Evolutionary conservation across 2,329 filamentous ascomycete genomes (phyloP).

Genomic region (Epichloe aotearoae): DNA sequence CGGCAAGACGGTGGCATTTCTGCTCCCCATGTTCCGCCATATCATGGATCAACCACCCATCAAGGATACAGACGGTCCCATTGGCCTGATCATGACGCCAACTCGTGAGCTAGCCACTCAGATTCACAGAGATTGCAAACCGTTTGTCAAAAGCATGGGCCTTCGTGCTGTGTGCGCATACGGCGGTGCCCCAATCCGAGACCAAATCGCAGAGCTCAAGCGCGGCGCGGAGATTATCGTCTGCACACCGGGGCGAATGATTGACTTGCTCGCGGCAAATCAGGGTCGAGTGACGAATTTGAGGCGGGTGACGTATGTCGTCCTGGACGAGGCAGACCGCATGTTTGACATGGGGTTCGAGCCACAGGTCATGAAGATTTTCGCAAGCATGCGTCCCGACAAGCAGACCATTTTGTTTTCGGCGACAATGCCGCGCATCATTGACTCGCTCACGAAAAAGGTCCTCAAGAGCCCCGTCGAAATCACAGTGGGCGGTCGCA

Average conservation of each 20-base stretch:
- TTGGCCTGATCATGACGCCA: conserved; percentile 82
- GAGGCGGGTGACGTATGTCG: conserved; percentile 78
- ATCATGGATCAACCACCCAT: conserved; percentile 85
- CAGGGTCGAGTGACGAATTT: conserved; percentile 89
- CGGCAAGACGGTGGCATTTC: conserved; percentile 91
- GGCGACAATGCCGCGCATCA: conserved; percentile 87
- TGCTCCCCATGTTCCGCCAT: conserved; percentile 94
- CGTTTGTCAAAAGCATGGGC: conserved; percentile 76
- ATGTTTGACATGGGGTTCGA: conserved; percentile 99
- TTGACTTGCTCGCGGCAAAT: conserved; percentile 87
- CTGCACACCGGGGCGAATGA: conserved; percentile 88
- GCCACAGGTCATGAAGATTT: conserved; percentile 93
- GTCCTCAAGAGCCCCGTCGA: conserved; percentile 75
- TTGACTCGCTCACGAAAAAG: conserved; percentile 83
- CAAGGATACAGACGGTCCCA: conserved; percentile 72
- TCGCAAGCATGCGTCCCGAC: conserved; percentile 81
- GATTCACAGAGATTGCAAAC: conserved; percentile 88
- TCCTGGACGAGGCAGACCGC: conserved; percentile 91
- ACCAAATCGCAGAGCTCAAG: conserved; percentile 94
- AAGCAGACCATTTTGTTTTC: conserved; percentile 93
- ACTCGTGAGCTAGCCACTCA: conserved; percentile 89
- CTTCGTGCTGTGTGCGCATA: conserved; percentile 86
- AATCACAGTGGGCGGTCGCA: conserved; percentile 82
- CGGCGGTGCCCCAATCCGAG: conserved; percentile 88
- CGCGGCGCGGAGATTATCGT: conserved; percentile 91